A percentile compares a stretch with the other conserved stretches of the same genome.
phyloP scores from a whole-genome alignment of 2,329 filamentous ascomycete genomes.

The Myriosclerotinia scirpicola region DNA sequence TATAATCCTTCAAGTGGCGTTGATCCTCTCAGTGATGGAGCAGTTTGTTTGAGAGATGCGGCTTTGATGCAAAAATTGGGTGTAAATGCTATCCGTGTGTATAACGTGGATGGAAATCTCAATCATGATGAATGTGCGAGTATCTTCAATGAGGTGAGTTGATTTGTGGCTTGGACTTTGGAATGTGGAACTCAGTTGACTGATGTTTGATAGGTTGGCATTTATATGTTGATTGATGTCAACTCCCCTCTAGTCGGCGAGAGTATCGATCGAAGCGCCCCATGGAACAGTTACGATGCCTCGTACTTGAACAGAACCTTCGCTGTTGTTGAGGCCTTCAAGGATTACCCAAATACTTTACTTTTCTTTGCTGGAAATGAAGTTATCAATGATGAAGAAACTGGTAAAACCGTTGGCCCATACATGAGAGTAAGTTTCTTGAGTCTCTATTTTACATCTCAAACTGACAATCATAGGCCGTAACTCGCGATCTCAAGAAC shows the following conservation, averaged over 20 bases:
- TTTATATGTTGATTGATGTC: conserved; percentile 69
- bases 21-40: conserved; percentile 60
- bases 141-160: conserved; percentile 59
- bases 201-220: conserved; percentile 48
- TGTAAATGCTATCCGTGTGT: conserved; percentile 68
- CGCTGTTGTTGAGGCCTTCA: conserved; percentile 65
- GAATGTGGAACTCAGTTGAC: no score
- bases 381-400: conserved; percentile 66
- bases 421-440: conserved; percentile 54
- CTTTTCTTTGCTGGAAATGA: conserved; percentile 79
- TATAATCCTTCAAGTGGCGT: conserved; percentile 55
- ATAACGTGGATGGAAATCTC: conserved; percentile 64
- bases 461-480: conserved; percentile 52
- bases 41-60: conserved; percentile 62
- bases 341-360: conserved; percentile 65
- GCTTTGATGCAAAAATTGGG: conserved; percentile 63
- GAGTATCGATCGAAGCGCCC: conserved; percentile 54
- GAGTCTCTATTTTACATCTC: neutral
- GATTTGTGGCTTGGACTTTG: conserved; percentile 29
- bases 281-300: conserved; percentile 60
- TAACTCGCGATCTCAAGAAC: conserved; percentile 77
- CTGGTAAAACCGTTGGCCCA: conserved; percentile 61
- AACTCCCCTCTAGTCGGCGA: conserved; percentile 63
- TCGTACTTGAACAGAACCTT: conserved; percentile 66
- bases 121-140: conserved; percentile 67